Base-by-base conservation (phyloP, 805 yeast species). In the Wickerhamomyces ciferrii region DNA sequence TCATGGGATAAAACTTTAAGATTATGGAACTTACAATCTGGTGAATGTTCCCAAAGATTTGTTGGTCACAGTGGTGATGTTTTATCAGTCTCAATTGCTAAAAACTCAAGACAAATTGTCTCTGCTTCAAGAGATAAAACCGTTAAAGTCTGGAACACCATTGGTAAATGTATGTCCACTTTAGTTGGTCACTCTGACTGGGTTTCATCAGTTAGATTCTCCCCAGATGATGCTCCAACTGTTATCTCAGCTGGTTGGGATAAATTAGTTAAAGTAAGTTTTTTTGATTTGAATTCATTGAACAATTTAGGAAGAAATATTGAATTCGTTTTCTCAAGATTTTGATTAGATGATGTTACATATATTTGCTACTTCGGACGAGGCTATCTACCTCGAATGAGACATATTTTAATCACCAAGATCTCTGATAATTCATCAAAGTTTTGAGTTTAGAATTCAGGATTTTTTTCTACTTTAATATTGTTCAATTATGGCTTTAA, bases 351-450 rank as follows among this genome's bases (percentile, higher is more conserved):
- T 87, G 96, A 87, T 88, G 96, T 71, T 65, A 60, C 52, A 61
- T 68, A 84, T 92, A 94, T 94, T 92, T 92, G 99, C 99, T 92
- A 92, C 99, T 92, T 92, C 97, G 79, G 99, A 92, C 89, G 84
- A 66, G 57, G 73, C 71, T 59, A 62, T 67, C 56, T 55, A 49
- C 73, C 66, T 69, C 86, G 94, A 81, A 89, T 92, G 99, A 94
- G 97, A 92, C 96, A 84, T 83, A 75, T 70, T 14, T 54, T 75
- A 76, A 82, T 85, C 97, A 90, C 97, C 97, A 90, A 88, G 97
- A 90, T 90, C 96, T 87, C 97, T 91, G 97, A 91, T 83, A 66
- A 60, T 54, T 39, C 36, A 27, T 18, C 20, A 25, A 39, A 21
- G 15, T 39, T 25, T 24, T 13, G 20, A n/a, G n/a, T n/a, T n/a